These are phyloP conservation scores for Dictyostelium purpureum DNA, from an alignment of 78 protist species.

Conservation along the genomic window DNA sequence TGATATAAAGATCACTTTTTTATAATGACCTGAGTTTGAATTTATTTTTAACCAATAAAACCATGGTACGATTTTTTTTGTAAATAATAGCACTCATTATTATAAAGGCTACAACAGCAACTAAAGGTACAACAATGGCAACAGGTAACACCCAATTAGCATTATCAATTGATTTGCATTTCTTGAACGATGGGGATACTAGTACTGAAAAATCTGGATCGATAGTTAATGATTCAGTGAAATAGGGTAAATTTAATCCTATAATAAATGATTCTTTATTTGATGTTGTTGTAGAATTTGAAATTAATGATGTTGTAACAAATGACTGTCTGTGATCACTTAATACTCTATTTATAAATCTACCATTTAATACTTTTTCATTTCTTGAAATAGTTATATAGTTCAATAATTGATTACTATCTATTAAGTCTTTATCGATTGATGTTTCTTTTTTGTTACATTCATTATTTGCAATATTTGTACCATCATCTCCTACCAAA, in stretches of 20 bases:
- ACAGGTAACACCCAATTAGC: not conserved
- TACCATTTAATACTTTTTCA: not conserved
- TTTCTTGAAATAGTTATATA: not conserved
- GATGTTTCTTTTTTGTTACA: not conserved
- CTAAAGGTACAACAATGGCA: not conserved
- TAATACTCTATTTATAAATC: not conserved
- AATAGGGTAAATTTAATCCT: constrained; percentile 18
- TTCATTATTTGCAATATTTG: not conserved
- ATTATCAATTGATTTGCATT: too few species aligned
- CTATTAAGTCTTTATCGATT: not conserved
- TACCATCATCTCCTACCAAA: not conserved
- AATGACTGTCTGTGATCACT: not conserved
- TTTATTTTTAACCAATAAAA: not conserved
- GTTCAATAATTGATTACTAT: not conserved
- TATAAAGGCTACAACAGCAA: not conserved
- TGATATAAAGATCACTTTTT: too few species aligned
- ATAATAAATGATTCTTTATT: not conserved
- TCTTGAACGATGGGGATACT: too few species aligned
- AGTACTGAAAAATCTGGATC: constrained; percentile 10
- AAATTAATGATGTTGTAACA: not conserved
- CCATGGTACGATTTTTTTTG: not conserved
- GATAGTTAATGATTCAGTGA: not conserved
- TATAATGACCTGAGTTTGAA: not conserved
- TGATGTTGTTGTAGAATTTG: not conserved
- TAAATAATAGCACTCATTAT: not conserved